Conservation (phyloP, 352 stramenopile genomes). For the Thalassiosira exigua region DNA sequence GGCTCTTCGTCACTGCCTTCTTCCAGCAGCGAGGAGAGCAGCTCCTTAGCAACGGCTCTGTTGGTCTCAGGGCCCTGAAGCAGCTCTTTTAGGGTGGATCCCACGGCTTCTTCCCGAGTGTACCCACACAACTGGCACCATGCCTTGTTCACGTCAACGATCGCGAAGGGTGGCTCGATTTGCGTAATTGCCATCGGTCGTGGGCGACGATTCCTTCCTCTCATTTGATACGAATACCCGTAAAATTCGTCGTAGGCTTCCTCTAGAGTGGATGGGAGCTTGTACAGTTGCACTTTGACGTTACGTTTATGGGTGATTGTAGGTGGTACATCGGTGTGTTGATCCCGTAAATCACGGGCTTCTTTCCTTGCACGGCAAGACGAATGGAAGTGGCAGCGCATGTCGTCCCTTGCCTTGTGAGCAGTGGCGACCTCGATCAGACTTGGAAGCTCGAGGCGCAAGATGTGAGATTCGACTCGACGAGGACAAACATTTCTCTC, state of each 20-base stretch:
- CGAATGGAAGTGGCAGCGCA: slow-evolving; percentile 28
- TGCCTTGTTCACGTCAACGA: slow-evolving; percentile 67
- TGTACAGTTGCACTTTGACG: neutral
- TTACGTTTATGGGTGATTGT: too few relatives aligned
- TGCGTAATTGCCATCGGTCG: slow-evolving; percentile 71
- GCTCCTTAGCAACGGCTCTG: slow-evolving; percentile 33
- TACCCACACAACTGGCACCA: slow-evolving; percentile 73
- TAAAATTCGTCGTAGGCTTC: slow-evolving; percentile 28
- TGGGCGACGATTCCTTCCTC: neutral
- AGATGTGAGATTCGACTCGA: neutral
- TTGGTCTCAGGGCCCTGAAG: slow-evolving; percentile 71
- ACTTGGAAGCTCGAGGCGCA: neutral
- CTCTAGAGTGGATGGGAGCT: slow-evolving; percentile 30
- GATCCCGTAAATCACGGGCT: neutral
- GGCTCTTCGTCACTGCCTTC: slow-evolving; percentile 41
- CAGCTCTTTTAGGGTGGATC: slow-evolving; percentile 58
- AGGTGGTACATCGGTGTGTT: neutral
- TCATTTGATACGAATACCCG: neutral
- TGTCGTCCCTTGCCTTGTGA: slow-evolving; percentile 14
- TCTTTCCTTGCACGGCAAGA: slow-evolving; percentile 13
- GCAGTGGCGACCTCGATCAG: slow-evolving; percentile 23
- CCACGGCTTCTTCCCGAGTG: slow-evolving; percentile 56
- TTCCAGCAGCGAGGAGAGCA: slow-evolving; percentile 52
- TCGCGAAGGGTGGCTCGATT: slow-evolving; percentile 54
- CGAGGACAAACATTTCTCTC: neutral